These are phyloP conservation scores for Leishmania guyanensis DNA, from an alignment of 208 protist genomes.

Conservation along the genomic window DNA sequence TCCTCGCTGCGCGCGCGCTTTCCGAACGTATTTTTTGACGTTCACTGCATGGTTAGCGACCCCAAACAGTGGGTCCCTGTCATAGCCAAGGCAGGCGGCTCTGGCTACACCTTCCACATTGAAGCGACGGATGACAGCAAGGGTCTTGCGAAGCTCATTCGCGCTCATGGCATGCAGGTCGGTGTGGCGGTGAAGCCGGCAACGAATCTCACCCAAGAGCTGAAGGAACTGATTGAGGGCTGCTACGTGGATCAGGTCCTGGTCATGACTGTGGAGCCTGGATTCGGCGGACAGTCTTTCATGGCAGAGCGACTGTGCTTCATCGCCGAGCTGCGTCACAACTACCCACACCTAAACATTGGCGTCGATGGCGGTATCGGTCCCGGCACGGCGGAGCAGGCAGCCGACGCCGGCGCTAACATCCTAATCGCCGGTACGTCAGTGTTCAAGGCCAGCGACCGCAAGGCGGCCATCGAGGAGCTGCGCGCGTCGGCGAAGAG, in stretches of 20 bases:
- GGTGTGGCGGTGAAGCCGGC: conserved; percentile 97
- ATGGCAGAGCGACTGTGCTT: conserved; percentile 98
- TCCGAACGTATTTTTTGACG: conserved; percentile 92
- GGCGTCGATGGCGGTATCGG: conserved; percentile 99
- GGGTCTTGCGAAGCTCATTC: conserved; percentile 68
- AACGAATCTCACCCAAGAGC: conserved; percentile 68
- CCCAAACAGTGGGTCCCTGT: conserved; percentile 90
- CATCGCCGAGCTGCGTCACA: conserved; percentile 86
- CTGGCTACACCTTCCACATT: conserved; percentile 96
- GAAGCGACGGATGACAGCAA: conserved; percentile 84
- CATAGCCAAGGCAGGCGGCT: conserved; percentile 89
- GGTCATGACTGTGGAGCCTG: conserved; percentile 99
- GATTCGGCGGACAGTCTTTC: conserved; percentile 99
- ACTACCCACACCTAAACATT: conserved; percentile 94
- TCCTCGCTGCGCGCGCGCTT: conserved; percentile 86
- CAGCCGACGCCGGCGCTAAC: conserved; percentile 97
- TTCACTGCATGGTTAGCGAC: conserved; percentile 97
- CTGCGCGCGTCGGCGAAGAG: conserved; percentile 50
- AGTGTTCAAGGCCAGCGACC: conserved; percentile 89
- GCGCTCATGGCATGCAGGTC: conserved; percentile 84
- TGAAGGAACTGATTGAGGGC: conserved; percentile 62
- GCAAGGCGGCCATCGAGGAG: conserved; percentile 49
- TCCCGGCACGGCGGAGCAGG: conserved; percentile 91
- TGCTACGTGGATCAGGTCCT: conserved; percentile 97
- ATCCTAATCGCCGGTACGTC: conserved; percentile 98